These are phyloP conservation scores for Pseudogymnoascus sp. DNA, from an alignment of 2,329 filamentous ascomycete species.

Conservation along the genomic window DNA sequence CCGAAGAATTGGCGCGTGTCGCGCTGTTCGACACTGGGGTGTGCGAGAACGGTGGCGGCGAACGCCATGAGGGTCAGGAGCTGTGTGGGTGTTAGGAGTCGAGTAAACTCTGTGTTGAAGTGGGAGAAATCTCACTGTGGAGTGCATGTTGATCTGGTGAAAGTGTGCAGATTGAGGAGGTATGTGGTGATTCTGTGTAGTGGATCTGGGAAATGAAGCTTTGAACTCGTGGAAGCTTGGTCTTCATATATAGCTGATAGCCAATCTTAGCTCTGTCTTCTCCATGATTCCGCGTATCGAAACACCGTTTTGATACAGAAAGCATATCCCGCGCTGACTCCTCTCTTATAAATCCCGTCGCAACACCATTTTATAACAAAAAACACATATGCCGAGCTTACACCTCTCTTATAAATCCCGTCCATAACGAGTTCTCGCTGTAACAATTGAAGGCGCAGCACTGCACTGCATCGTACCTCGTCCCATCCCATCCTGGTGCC, in stretches of 20 bases:
- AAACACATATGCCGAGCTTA: neutral
- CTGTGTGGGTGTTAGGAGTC: neutral
- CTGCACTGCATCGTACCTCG: no score
- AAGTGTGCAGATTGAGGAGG: no score
- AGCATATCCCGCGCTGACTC: no score
- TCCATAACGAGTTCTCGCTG: no score
- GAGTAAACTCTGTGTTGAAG: neutral
- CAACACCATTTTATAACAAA: no score
- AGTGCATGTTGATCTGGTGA: neutral
- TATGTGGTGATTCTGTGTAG: neutral
- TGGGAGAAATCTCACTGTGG: neutral
- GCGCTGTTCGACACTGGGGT: neutral
- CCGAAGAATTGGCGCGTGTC: neutral
- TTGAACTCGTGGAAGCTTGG: neutral
- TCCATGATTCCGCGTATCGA: neutral
- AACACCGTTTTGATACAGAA: neutral
- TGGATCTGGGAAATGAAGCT: neutral
- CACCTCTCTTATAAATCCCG: neutral
- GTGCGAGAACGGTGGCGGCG: neutral
- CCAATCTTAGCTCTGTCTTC: no score
- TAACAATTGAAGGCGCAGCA: neutral
- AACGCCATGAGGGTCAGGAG: neutral
- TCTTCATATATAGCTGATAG: neutral
- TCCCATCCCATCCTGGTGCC: no score
- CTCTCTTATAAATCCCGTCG: no score